Evolutionary conservation across 257 asterid species (phyloP), one percentile per base, ranked within the genome.

Genomic region (Solanum chilense): DNA sequence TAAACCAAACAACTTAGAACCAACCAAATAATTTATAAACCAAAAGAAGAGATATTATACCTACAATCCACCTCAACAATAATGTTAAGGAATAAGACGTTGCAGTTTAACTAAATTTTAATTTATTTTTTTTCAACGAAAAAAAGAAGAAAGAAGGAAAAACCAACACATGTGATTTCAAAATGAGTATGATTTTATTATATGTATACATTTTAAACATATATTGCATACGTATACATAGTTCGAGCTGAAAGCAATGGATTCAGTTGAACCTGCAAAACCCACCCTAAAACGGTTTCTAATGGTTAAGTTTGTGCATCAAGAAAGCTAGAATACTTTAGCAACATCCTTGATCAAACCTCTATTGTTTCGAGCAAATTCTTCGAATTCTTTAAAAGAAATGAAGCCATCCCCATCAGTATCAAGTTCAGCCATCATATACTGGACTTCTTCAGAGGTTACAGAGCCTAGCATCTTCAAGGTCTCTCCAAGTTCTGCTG

Each of bases 341-440:
- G 97, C 98, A 27, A 94, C 93, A 71, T 96, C 98, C 91, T 90
- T 94, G 66, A 96, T 86, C 68, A 95, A 90, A 70, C 97, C 98
- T 86, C 91, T 78, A 56, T 95, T 95, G 27, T 96, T 95, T 80
- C 85, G 83, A 18, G 99, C 98, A 66, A 96, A 96, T 11, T 85
- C 91, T 6, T 92, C 89, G 85, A 95, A 96, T 88, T 96, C 99
- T 2, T 92, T 88, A 33, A 86, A 91, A 12, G 98, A 95, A 82
- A 95, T 92, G 89, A 58, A 92, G 41, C 98, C 99, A 76, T 96
- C 98, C 1, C 98, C 97, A 89, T 96, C 97, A 2, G 98, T 92
- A 85, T 95, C 98, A 35, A 95, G 93, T 91, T 96, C 99, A 35
- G 86, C 91, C 98, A 96, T 94, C 97, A 96, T 93, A 15, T 94